Percentiles rank a stretch among this genome's conserved stretches.
phyloP scores from a whole-genome alignment of 2,329 filamentous ascomycete species.

The Monilinia vaccinii-corymbosi region DNA sequence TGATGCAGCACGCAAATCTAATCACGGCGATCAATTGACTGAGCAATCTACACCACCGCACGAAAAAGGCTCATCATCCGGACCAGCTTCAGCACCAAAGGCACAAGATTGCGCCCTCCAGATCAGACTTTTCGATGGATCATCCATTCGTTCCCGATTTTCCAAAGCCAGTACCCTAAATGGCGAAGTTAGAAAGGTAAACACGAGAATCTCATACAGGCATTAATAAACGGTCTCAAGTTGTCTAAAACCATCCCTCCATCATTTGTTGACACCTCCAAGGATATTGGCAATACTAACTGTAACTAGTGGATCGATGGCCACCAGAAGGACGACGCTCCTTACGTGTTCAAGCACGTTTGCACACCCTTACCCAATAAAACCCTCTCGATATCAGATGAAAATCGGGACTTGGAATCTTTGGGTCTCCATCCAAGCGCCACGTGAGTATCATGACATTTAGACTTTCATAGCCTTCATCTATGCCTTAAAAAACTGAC shows the following conservation, averaged over 20 bases:
- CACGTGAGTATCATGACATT: slow-evolving; percentile 36
- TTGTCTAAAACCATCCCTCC: not conserved
- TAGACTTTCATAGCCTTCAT: not conserved
- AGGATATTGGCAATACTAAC: not conserved
- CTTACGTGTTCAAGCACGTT: slow-evolving; percentile 79
- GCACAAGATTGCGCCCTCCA: slow-evolving; percentile 52
- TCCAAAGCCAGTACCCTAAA: slow-evolving; percentile 52
- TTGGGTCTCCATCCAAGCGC: slow-evolving; percentile 70
- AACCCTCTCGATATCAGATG: slow-evolving; percentile 65
- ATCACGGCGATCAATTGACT: slow-evolving; percentile 17
- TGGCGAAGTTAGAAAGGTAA: slow-evolving; percentile 50
- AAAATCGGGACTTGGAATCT: slow-evolving; percentile 56
- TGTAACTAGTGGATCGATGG: slow-evolving; percentile 57
- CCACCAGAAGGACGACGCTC: slow-evolving; percentile 47
- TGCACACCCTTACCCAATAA: slow-evolving; percentile 69
- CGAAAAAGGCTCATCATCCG: slow-evolving; percentile 9
- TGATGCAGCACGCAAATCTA: slow-evolving; percentile 41
- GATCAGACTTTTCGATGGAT: slow-evolving; percentile 76
- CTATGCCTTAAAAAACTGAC: not conserved
- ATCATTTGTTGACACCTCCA: not conserved
- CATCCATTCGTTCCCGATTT: slow-evolving; percentile 67
- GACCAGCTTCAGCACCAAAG: not conserved
- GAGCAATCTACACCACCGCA: not conserved
- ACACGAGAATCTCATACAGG: not conserved
- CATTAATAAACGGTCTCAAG: not conserved